phyloP scores from a whole-genome alignment of 2,329 filamentous ascomycete species.

The Volutella citrinella region DNA sequence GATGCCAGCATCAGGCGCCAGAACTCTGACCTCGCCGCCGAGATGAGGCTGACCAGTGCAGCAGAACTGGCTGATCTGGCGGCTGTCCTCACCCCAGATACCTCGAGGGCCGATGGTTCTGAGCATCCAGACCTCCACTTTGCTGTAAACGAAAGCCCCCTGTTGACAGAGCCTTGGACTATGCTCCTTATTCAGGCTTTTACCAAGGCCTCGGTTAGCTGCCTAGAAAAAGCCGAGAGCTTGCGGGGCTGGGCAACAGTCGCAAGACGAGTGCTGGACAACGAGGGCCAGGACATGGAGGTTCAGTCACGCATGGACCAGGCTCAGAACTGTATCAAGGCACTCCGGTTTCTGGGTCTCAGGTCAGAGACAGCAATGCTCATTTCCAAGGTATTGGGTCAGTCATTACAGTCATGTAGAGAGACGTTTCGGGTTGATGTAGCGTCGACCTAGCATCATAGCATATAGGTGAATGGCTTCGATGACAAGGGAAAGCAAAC shows the following conservation, averaged over 20 bases:
- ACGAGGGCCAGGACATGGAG: constrained; percentile 20
- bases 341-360: constrained; percentile 50
- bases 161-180: constrained; percentile 59
- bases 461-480: too few relatives aligned
- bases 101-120: neutral
- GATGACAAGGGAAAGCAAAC: too few relatives aligned
- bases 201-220: constrained; percentile 38
- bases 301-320: constrained; percentile 30
- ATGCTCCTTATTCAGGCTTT: constrained; percentile 51
- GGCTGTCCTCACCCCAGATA: constrained; percentile 36
- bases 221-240: too few relatives aligned
- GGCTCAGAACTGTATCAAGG: constrained; percentile 47
- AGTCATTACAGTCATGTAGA: constrained; percentile 4
- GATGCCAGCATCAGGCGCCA: constrained; percentile 20
- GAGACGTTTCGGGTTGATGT: too few relatives aligned
- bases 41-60: constrained; percentile 42
- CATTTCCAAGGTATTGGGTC: constrained; percentile 16
- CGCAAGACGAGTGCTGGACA: constrained; percentile 17
- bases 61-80: constrained; percentile 46
- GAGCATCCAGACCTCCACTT: constrained; percentile 45
- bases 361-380: constrained; percentile 47
- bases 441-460: too few relatives aligned
- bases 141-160: constrained; percentile 49
- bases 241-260: constrained; percentile 23
- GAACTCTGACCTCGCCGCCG: constrained; percentile 31